Conservation (phyloP, 2,329 filamentous ascomycete species). For the Emericellopsis atlantica region DNA sequence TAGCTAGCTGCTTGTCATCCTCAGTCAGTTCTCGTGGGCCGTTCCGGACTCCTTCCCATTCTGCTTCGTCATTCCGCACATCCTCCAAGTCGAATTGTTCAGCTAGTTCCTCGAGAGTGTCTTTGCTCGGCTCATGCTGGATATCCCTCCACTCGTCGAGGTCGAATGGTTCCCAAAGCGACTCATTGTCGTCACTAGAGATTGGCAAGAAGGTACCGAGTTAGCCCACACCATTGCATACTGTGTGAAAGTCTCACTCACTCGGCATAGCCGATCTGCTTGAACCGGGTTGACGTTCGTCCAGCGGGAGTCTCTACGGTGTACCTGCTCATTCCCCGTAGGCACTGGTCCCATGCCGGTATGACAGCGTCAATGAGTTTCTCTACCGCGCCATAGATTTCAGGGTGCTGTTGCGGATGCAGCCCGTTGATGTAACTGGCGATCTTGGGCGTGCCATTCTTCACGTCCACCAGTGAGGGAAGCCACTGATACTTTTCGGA, state of each 20-base stretch:
- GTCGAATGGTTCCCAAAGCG: not conserved
- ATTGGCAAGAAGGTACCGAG: too few relatives aligned
- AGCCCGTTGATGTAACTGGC: slow-evolving; percentile 29
- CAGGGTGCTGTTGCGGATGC: slow-evolving; percentile 22
- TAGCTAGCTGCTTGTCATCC: not conserved
- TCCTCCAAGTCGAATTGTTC: not conserved
- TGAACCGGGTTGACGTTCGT: not conserved
- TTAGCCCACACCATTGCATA: too few relatives aligned
- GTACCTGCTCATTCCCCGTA: not conserved
- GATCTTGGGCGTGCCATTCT: slow-evolving; percentile 14
- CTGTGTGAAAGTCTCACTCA: not conserved
- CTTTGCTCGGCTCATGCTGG: not conserved
- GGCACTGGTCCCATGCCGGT: slow-evolving; percentile 20
- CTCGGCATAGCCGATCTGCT: not conserved
- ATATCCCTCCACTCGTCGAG: not conserved
- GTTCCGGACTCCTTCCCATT: slow-evolving; percentile 7
- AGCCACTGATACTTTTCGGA: slow-evolving; percentile 3
- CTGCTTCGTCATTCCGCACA: slow-evolving; percentile 1
- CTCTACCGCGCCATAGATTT: slow-evolving; percentile 10
- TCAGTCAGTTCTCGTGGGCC: slow-evolving; percentile 1
- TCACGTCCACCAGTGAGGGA: slow-evolving; percentile 20
- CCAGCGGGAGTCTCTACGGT: not conserved
- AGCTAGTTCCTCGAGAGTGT: not conserved
- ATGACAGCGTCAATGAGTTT: slow-evolving; percentile 17
- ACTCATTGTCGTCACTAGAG: not conserved